Percentiles rank a stretch among this genome's conserved stretches.
These are phyloP conservation scores for Debaryomyces castellii DNA, from an alignment of 805 yeast genomes.

Conservation along the genomic window DNA sequence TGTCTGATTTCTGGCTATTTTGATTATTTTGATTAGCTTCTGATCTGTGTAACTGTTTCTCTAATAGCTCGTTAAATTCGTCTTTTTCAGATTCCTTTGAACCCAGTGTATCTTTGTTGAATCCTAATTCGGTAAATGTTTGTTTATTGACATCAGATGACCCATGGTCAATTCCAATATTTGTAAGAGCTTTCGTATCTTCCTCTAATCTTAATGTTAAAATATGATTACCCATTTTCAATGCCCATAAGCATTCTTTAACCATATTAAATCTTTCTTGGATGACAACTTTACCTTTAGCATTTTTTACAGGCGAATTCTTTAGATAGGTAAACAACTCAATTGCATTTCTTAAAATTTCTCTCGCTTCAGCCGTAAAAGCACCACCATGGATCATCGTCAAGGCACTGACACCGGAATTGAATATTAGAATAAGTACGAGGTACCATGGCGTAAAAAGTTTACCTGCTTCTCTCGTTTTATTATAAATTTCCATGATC, in stretches of 20 bases:
- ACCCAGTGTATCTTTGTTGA: constrained; percentile 7
- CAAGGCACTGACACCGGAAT: constrained; percentile 42
- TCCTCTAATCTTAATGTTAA: constrained; percentile 45
- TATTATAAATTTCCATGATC: constrained; percentile 27
- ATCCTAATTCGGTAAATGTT: constrained; percentile 48
- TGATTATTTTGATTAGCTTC: background rate
- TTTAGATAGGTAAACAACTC: constrained; percentile 19
- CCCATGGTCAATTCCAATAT: constrained; percentile 54
- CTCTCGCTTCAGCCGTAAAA: constrained; percentile 20
- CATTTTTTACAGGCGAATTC: constrained; percentile 31
- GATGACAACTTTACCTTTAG: constrained; percentile 27
- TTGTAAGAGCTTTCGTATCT: constrained; percentile 33
- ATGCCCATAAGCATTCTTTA: constrained; percentile 61
- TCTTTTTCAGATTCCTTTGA: constrained; percentile 10
- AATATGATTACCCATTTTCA: constrained; percentile 55
- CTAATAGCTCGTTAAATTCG: constrained; percentile 17
- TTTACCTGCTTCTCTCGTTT: constrained; percentile 24
- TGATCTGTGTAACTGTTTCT: constrained; percentile 15
- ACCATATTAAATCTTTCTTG: constrained; percentile 49
- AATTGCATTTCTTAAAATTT: constrained; percentile 22
- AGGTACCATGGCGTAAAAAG: constrained; percentile 54
- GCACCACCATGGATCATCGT: constrained; percentile 45
- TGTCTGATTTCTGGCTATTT: constrained; percentile 1
- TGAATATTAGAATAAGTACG: constrained; percentile 43
- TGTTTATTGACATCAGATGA: constrained; percentile 49